Evolutionary conservation across 805 yeast genomes (phyloP).

Genomic region (Lachancea sp.): DNA sequence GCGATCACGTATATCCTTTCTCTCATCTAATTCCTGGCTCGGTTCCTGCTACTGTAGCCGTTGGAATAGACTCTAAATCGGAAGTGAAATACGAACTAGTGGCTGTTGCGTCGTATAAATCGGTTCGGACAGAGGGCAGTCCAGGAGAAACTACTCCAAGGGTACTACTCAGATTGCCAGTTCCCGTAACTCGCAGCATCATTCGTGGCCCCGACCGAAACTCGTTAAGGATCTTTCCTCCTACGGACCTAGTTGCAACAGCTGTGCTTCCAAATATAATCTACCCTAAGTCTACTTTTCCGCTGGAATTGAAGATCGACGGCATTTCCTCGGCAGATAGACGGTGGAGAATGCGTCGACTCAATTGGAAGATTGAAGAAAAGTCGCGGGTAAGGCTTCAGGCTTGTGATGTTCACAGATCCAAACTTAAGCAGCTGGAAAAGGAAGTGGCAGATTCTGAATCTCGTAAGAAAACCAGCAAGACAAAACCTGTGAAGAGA

Average conservation of each 20-base stretch:
- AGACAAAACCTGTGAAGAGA: conserved; percentile 28
- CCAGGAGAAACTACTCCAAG: conserved; percentile 28
- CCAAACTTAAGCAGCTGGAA: conserved; percentile 38
- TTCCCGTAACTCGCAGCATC: conserved; percentile 70
- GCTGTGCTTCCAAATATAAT: conserved; percentile 85
- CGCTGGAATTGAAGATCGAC: conserved; percentile 75
- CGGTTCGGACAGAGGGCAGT: conserved; percentile 16
- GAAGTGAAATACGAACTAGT: conserved; percentile 66
- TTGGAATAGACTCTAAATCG: conserved; percentile 48
- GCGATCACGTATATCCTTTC: conserved; percentile 85
- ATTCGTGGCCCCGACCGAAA: conserved; percentile 77
- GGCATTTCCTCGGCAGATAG: conserved; percentile 51
- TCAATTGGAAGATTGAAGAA: conserved; percentile 88
- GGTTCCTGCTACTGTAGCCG: conserved; percentile 64
- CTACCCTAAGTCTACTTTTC: conserved; percentile 80
- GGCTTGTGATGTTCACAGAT: conserved; percentile 52
- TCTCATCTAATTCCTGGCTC: conserved; percentile 84
- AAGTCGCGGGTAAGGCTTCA: conserved; percentile 53
- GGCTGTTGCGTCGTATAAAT: conserved; percentile 49
- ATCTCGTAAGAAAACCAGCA: conserved; percentile 30
- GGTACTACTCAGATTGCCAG: conserved; percentile 50
- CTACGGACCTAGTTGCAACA: conserved; percentile 82
- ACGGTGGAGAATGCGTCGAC: conserved; percentile 89
- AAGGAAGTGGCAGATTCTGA: conserved; percentile 23
- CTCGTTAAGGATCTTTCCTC: conserved; percentile 89